Evolutionary conservation across 2,329 filamentous ascomycete genomes (phyloP), one percentile per base, ranked within the genome.

Genomic region (Teratosphaeria epicoccoides): DNA sequence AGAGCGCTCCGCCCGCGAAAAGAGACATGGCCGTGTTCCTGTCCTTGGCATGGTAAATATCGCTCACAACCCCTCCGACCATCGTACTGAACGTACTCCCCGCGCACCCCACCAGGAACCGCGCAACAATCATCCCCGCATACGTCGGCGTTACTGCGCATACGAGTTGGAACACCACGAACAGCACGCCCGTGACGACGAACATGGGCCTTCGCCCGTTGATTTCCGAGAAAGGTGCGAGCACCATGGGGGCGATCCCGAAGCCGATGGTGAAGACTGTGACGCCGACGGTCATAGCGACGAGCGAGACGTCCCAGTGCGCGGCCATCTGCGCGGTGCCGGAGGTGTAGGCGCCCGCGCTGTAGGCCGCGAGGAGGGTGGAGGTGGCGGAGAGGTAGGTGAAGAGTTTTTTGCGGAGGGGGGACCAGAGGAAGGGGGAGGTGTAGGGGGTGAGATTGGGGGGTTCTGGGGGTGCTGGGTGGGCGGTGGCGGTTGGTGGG

Each of bases 11-110:
- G 0, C 85, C 87, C n/a, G 85, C 85, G 67, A 95, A 96, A 0
- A 95, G 66, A 0, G 88, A 84, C 91, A 96, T 95, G 0, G 90
- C 87, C 0, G 85, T 88, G 61, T 96, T 95, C 28, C 91, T 77
- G 44, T 87, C 83, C 53, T 86, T 73, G 9, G 87, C 81, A 46
- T 84, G 80, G 71, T 89, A 95, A 53, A 95, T 79, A 63, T 96
- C 90, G 48, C 85, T 85, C 40, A 96, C 84, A 3, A 96, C 86
- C 3, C 90, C 90, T n/a, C 90, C 90, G 0, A 95, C 85, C 77
- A 95, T 90, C 22, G 88, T 93, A 44, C 85, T 88, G 64, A 94
- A 95, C 0, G 79, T 82, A 47, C 83, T 88, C 5, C 81, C 84
- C 6, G 86, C 87, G n/a, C 82, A 80, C 1, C 90, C 90, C 9